Conservation (phyloP, 768 basidiomycete species). For the Calocybe indica region DNA sequence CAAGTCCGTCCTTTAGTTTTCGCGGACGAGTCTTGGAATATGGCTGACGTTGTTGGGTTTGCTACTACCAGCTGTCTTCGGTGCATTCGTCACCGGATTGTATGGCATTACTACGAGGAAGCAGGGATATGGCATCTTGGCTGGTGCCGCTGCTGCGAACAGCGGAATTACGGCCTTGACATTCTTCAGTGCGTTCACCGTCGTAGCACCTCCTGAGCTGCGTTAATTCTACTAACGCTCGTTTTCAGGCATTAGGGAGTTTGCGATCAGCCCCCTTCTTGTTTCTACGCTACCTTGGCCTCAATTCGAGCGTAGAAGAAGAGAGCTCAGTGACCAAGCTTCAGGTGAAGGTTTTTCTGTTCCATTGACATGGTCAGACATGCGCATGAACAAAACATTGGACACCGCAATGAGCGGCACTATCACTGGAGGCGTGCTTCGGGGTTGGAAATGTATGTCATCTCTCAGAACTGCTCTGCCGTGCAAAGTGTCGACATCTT, state of each 20-base stretch:
- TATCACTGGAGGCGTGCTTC: slow-evolving; percentile 54
- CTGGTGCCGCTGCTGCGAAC: slow-evolving; percentile 62
- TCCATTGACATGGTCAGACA: slow-evolving; percentile 38
- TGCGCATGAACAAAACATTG: slow-evolving; percentile 54
- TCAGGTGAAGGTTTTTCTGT: slow-evolving; percentile 3
- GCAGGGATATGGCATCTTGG: slow-evolving; percentile 39
- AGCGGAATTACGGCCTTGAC: slow-evolving; percentile 63
- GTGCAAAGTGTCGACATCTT: background rate
- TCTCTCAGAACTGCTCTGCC: background rate
- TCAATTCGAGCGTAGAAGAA: slow-evolving; percentile 41
- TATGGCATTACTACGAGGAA: slow-evolving; percentile 41
- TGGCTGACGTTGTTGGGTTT: slow-evolving; percentile 12
- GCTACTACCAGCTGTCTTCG: slow-evolving; percentile 43
- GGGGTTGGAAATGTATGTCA: slow-evolving; percentile 51
- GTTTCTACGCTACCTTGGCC: slow-evolving; percentile 35
- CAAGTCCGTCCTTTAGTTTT: slow-evolving; percentile 59
- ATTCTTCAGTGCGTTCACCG: slow-evolving; percentile 65
- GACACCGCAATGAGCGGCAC: slow-evolving; percentile 75
- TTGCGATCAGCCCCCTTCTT: slow-evolving; percentile 60
- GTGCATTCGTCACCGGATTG: slow-evolving; percentile 43
- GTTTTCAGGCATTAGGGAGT: slow-evolving; percentile 66
- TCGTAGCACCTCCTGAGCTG: background rate
- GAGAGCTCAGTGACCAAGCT: slow-evolving; percentile 15
- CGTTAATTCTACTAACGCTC: slow-evolving; percentile 1
- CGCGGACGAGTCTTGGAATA: slow-evolving; percentile 15